phyloP scores from a whole-genome alignment of 306 rosid genomes.

The Styphnolobium japonicum region DNA sequence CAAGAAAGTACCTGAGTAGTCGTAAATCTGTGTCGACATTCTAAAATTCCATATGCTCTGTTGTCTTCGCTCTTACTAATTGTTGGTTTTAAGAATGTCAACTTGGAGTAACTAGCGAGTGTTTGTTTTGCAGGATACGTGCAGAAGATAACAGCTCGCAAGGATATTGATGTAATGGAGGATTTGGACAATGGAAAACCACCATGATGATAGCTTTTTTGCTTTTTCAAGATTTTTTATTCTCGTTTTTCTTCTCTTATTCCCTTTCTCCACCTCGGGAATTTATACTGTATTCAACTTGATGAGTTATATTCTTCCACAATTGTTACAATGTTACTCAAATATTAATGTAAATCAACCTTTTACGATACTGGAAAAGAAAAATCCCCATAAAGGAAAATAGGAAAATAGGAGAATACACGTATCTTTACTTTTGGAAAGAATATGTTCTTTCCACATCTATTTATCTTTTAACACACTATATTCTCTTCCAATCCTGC shows the following conservation, averaged over 20 bases:
- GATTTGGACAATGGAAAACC: slow-evolving; percentile 80
- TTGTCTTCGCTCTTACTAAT: background rate
- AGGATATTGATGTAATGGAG: slow-evolving; percentile 83
- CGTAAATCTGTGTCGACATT: slow-evolving; percentile 3
- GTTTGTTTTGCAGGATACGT: slow-evolving; percentile 74
- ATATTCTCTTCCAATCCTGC: slow-evolving; percentile 29
- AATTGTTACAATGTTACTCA: background rate
- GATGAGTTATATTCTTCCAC: slow-evolving; percentile 40
- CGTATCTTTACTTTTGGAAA: slow-evolving; percentile 35
- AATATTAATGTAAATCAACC: slow-evolving; percentile 28
- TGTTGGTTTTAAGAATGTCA: slow-evolving; percentile 12
- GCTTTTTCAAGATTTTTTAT: background rate
- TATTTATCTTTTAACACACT: slow-evolving; percentile 16
- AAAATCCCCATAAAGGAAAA: slow-evolving; percentile 8
- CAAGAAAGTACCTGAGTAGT: background rate
- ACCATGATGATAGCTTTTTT: slow-evolving; percentile 34
- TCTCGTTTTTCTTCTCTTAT: slow-evolving; percentile 2
- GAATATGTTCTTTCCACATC: slow-evolving; percentile 46
- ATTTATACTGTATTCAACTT: slow-evolving; percentile 24
- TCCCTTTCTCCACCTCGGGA: slow-evolving; percentile 23
- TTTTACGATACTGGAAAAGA: slow-evolving; percentile 4
- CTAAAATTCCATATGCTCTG: background rate
- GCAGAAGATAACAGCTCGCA: slow-evolving; percentile 93
- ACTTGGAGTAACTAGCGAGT: slow-evolving; percentile 19
- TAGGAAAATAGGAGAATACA: slow-evolving; percentile 14